Base-by-base conservation (phyloP, 2,329 filamentous ascomycete genomes). In the Fusarium liriodendri region DNA sequence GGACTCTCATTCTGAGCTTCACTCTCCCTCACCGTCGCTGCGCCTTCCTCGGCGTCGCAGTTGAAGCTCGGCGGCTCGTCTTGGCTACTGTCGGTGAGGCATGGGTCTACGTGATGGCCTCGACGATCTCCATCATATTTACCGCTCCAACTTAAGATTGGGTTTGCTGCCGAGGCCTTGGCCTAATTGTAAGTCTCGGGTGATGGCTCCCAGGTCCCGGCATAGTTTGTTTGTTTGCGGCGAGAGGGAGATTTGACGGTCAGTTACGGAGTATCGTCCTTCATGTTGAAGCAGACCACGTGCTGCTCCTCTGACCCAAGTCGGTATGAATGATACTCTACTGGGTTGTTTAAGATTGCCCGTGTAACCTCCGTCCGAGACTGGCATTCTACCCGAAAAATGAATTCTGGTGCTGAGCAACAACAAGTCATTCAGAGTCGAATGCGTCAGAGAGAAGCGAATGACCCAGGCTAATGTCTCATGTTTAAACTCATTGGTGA, bases 1-100 rank as follows among this genome's bases (percentile, higher is more conserved):
- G 27, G 6, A 33, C 54, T 57, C 29, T 25, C n/a, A 33, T 33
- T 57, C 54, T 37, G n/a, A 13, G 7, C 27, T 33, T 29, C 29
- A 14, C 33, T 20, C 59, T 40, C 55, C 55, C 50, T 67, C 59
- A 64, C 61, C 54, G 66, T 33, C 42, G 62, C 62, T 64, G 61
- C 61, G 61, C 66, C 66, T 55, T 69, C 42, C 66, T 69, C 61
- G 66, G 66, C 66, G 35, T 45, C 64, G 45, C 37, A 33, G 27
- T 54, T 29, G 29, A 29, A 29, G 38, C 37, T 37, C 35, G 38
- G 25, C 55, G 47, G 9, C 47, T 52, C 47, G 47, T 52, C 54
- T 60, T 50, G 40, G 38, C 54, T 52, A n/a, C 22, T 50, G 40
- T 45, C 55, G 35, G 50, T 45, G 37, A 50, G 22, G 27, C 42